Percentiles rank a stretch among this genome's conserved stretches.
These are phyloP conservation scores for Macaranga tanarius DNA, from an alignment of 441 rosid species.

Conservation along the genomic window DNA sequence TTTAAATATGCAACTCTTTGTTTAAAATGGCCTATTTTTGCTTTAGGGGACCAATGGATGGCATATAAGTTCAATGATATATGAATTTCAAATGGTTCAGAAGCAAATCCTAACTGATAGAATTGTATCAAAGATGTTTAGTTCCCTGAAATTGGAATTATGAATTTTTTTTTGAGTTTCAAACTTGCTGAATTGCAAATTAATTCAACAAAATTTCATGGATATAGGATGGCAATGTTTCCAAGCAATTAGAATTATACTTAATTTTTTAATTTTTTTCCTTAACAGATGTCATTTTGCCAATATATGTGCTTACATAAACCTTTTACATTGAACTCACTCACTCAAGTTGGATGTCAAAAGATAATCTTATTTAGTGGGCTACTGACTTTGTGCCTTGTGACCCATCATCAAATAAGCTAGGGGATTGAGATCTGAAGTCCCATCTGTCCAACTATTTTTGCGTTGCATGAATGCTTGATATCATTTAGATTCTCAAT, in stretches of 20 bases:
- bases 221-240: neutral
- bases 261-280: neutral
- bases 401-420: neutral
- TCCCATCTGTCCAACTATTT: neutral
- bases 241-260: neutral
- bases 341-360: neutral
- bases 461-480: neutral
- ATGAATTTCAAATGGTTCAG: neutral
- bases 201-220: neutral
- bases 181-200: neutral
- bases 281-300: neutral
- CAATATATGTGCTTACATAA: neutral
- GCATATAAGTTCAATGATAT: neutral
- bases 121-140: neutral
- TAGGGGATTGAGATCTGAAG: neutral
- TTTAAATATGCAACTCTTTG: too few relatives aligned
- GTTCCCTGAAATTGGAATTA: neutral
- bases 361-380: too few relatives aligned
- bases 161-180: neutral
- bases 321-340: neutral
- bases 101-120: neutral
- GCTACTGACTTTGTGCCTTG: neutral
- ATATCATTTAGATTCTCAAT: neutral
- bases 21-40: neutral
- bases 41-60: neutral